Conservation (phyloP, 1,284 basidiomycete genomes). For the Cutaneotrichosporon cutaneum region DNA sequence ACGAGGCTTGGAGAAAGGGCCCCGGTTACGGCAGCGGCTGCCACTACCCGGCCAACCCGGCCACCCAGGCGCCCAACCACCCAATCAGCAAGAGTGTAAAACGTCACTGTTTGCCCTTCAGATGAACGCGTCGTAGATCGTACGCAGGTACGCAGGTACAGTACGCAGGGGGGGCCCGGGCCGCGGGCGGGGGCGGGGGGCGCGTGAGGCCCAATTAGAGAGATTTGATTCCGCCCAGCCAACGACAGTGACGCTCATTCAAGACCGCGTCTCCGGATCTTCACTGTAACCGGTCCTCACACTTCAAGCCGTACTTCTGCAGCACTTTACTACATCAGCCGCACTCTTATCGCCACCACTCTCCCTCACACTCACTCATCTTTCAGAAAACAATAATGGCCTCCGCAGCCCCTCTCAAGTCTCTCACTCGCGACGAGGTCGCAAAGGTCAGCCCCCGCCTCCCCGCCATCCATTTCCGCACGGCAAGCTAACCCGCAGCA, state of each 20-base stretch:
- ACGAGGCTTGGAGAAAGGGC: background rate
- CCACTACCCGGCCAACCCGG: too few species aligned
- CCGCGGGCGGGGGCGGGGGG: too few species aligned
- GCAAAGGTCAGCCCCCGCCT: conserved; percentile 46
- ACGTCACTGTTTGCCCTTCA: background rate
- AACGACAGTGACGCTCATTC: background rate
- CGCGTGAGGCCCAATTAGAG: too few species aligned
- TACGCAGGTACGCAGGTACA: too few species aligned
- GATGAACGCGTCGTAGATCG: background rate
- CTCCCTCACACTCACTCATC: conserved; percentile 4
- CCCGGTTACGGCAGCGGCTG: background rate
- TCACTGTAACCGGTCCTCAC: background rate
- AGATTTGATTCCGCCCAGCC: background rate
- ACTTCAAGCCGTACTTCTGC: background rate
- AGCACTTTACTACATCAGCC: too few species aligned
- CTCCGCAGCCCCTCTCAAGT: conserved; percentile 35
- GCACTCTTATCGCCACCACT: background rate
- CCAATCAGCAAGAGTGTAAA: background rate
- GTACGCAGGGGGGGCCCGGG: too few species aligned
- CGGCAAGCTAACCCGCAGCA: conserved; percentile 58
- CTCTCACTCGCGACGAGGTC: conserved; percentile 52
- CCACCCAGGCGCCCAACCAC: background rate
- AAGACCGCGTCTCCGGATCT: background rate
- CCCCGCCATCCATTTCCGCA: background rate
- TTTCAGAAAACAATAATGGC: conserved; percentile 15